Base-by-base conservation (phyloP, 257 asterid species). In the Plantago elongata region DNA sequence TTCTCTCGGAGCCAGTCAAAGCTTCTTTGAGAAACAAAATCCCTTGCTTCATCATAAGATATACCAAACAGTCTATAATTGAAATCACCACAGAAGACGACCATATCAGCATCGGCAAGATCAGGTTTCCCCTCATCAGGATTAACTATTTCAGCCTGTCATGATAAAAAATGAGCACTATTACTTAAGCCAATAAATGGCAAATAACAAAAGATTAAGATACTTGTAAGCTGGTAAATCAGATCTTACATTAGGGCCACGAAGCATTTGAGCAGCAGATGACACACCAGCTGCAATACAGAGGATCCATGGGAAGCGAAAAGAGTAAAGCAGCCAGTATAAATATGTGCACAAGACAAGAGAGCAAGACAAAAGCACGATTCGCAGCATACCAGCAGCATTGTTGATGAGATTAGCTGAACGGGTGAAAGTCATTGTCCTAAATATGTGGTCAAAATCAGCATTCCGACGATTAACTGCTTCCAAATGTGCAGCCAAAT, bases 1-100 rank as follows among this genome's bases (percentile, higher is more conserved):
- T 75, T 93, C 81, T 93, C 97, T 8, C 96, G 87, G 47, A 93
- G 96, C 99, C 99, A 93, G 59, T 89, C 99, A 62, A 93, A 93
- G 79, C 95, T 77, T 81, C 99, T 83, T 60, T 93, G 97, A n/a
- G 99, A 93, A 48, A 93, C 97, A 12, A 93, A 85, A 68, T 93
- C 99, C 72, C 99, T 83, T 13, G 96, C 99, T 70, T 93, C 99
- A 45, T 89, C 99, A 17, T 93, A 93, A 3, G 97, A 78, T 83
- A 93, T 93, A 13, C 99, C 99, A 65, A 83, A 89, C 54, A 93
- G 90, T 14, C 99, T 95, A 72, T 93, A 93, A 62, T 93, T 89
- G 51, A 89, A 87, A 78, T 93, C 99, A 11, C 99, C 99, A 43
- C 69, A 77, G 71, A 89, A 85, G 67, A 90, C 68, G 29, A 93